A percentile compares a stretch with the other conserved stretches of the same genome.
Evolutionary conservation across 2,329 filamentous ascomycete species (phyloP).

Genomic region (Ceratocystis eucalypticola): DNA sequence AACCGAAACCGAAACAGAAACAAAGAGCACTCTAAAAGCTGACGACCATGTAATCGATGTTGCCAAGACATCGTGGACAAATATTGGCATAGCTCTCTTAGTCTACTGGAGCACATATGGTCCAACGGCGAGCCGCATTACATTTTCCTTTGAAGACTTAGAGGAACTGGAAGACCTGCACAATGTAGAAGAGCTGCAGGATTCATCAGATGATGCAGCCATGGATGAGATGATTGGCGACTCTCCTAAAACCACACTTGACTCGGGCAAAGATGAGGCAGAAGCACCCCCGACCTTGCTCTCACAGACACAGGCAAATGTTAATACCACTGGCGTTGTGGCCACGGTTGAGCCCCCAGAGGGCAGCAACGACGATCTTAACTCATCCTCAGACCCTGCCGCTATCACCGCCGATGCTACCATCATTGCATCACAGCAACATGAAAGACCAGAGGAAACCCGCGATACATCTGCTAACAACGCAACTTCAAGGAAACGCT

Average conservation of each 20-base stretch:
- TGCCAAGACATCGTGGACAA: constrained; percentile 26
- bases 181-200: constrained; percentile 11
- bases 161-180: constrained; percentile 7
- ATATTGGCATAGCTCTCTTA: constrained; percentile 27
- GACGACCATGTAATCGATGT: constrained; percentile 10
- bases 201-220: constrained; percentile 2
- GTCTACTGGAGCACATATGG: constrained; percentile 21
- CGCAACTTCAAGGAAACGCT: constrained; percentile 37
- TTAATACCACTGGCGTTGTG: not conserved
- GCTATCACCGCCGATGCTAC: not conserved
- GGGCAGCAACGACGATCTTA: not conserved
- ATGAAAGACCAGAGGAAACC: not conserved
- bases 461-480: not conserved
- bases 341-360: not conserved
- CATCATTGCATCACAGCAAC: not conserved
- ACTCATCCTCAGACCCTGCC: not conserved
- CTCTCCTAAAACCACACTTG: not conserved
- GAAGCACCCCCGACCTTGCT: constrained; percentile 12
- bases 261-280: constrained; percentile 16
- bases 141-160: constrained; percentile 8
- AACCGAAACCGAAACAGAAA: not conserved
- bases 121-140: constrained; percentile 12
- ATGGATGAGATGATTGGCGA: no score
- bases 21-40: not conserved
- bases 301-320: not conserved